Evolutionary conservation across 176 grass and related monocot species (phyloP).

Genomic region (Echinochloa phyllopogon): DNA sequence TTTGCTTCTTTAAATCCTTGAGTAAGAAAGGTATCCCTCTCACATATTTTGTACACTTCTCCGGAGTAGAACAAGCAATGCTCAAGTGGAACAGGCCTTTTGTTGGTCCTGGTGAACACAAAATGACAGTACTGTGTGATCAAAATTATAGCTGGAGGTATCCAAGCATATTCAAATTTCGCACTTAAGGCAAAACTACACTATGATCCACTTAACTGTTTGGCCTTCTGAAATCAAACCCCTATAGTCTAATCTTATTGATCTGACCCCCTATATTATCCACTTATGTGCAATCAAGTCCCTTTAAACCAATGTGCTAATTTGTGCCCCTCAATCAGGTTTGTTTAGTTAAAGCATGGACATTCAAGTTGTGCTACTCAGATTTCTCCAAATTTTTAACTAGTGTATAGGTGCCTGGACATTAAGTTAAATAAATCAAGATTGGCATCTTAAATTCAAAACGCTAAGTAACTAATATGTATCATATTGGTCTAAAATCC

Average conservation of each 20-base stretch:
- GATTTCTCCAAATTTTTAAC: background rate
- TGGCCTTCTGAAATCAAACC: constrained; percentile 5
- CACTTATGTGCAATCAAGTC: constrained; percentile 16
- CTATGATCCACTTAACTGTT: constrained; percentile 3
- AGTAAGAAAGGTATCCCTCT: constrained; percentile 77
- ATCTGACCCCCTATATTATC: background rate
- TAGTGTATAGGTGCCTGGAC: background rate
- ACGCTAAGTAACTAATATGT: background rate
- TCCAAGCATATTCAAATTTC: constrained; percentile 5
- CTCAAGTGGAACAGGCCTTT: constrained; percentile 92
- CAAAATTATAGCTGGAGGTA: constrained; percentile 35
- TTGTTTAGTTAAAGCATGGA: background rate
- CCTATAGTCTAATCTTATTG: constrained; percentile 19
- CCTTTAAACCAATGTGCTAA: background rate
- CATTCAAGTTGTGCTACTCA: background rate
- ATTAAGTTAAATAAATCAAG: background rate
- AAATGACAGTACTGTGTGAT: constrained; percentile 20
- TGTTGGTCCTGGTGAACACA: constrained; percentile 73
- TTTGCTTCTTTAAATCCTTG: constrained; percentile 91
- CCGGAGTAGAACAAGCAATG: constrained; percentile 97
- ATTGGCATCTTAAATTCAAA: background rate
- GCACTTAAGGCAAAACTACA: constrained; percentile 9
- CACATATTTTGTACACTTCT: constrained; percentile 83
- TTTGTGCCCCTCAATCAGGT: background rate
- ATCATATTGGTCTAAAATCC: background rate